phyloP scores from a whole-genome alignment of 768 basidiomycete genomes.

The Lactifluus pinguis region DNA sequence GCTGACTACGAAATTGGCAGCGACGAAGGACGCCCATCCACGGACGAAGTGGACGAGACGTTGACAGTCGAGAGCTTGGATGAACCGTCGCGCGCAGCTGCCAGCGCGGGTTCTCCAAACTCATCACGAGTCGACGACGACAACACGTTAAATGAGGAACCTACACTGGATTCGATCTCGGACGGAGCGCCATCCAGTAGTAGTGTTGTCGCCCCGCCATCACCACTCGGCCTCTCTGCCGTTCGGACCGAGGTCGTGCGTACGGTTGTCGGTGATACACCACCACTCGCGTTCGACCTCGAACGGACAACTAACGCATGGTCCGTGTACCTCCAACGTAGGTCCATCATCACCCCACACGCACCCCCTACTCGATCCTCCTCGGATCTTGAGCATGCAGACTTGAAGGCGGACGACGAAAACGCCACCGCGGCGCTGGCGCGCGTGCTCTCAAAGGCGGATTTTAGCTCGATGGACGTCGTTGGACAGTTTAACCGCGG shows the following conservation, averaged over 20 bases:
- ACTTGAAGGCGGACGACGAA: constrained; percentile 37
- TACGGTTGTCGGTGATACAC: background rate
- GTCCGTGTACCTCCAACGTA: background rate
- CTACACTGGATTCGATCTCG: background rate
- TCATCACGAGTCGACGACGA: background rate
- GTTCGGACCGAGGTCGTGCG: constrained; percentile 13
- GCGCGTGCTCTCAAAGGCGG: constrained; percentile 76
- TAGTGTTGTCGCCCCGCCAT: background rate
- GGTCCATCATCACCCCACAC: background rate
- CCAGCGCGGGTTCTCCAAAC: background rate
- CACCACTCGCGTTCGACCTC: constrained; percentile 5
- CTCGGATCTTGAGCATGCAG: constrained; percentile 17
- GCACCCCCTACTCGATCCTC: background rate
- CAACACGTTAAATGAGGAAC: background rate
- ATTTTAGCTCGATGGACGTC: constrained; percentile 78
- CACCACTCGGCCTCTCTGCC: background rate
- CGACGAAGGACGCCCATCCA: background rate
- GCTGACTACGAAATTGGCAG: background rate
- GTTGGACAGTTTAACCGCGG: constrained; percentile 95
- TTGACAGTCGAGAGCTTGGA: constrained; percentile 17
- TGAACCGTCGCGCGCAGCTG: background rate
- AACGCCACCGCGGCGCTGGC: constrained; percentile 61
- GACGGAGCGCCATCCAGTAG: background rate
- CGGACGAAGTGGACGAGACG: constrained; percentile 16
- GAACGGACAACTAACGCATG: constrained; percentile 1